A percentile compares a stretch with the other conserved stretches of the same genome.
phyloP scores from a whole-genome alignment of 176 grass and related monocot genomes.

The Bromus sterilis region DNA sequence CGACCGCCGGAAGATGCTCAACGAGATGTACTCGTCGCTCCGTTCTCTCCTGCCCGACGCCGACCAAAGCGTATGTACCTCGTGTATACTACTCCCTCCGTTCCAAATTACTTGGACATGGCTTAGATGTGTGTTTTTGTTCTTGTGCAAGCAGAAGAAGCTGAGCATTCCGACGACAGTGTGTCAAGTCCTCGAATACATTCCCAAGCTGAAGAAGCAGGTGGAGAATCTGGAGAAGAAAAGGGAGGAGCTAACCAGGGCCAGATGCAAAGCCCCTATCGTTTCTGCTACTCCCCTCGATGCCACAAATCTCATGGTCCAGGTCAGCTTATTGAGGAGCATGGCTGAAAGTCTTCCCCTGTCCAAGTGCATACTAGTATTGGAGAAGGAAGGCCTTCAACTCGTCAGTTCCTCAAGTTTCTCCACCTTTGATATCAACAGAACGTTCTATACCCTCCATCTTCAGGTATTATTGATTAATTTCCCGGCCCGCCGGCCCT shows the following conservation, averaged over 20 bases:
- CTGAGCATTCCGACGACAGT: conserved; percentile 72
- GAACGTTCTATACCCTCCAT: conserved; percentile 63
- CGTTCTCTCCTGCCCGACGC: conserved; percentile 57
- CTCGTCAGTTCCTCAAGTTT: conserved; percentile 53
- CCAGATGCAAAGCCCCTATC: conserved; percentile 26
- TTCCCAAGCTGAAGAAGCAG: conserved; percentile 69
- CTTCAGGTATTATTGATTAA: too few species aligned
- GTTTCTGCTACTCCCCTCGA: conserved; percentile 55
- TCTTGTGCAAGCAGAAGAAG: conserved; percentile 50
- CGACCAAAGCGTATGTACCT: conserved; percentile 33
- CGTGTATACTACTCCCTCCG: too few species aligned
- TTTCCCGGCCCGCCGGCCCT: too few species aligned
- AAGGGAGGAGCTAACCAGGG: conserved; percentile 44
- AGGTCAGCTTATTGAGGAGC: conserved; percentile 40
- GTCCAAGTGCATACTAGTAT: conserved; percentile 37
- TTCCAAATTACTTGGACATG: too few species aligned
- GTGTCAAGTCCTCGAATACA: conserved; percentile 68
- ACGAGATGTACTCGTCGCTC: conserved; percentile 69
- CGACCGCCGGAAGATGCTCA: conserved; percentile 82
- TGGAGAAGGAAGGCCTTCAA: conserved; percentile 62
- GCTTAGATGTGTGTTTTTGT: not conserved
- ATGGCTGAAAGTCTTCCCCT: conserved; percentile 24
- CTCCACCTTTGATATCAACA: conserved; percentile 24
- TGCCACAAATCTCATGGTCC: conserved; percentile 61
- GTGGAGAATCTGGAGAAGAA: conserved; percentile 42